These are phyloP conservation scores for Penstemon newberryi DNA, from an alignment of 257 asterid species.

Conservation along the genomic window DNA sequence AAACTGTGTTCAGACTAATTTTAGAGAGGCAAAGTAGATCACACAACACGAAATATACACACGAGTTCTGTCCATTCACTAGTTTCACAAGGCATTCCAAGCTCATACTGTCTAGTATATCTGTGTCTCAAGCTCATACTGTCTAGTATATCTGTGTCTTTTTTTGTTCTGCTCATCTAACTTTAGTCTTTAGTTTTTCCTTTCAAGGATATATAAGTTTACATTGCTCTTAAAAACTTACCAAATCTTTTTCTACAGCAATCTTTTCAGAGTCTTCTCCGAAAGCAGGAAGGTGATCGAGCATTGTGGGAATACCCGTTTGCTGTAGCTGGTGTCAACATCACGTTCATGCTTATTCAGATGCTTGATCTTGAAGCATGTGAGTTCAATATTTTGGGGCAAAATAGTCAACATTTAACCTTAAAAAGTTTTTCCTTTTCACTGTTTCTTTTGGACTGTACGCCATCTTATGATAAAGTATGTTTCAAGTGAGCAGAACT, in stretches of 20 bases:
- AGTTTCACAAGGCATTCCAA: constrained; percentile 14
- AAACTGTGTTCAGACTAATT: too few relatives aligned
- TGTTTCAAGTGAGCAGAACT: too few relatives aligned
- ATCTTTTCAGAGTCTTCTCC: constrained; percentile 97
- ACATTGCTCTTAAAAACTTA: constrained; percentile 26
- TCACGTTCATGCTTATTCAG: constrained; percentile 98
- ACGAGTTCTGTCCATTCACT: neutral
- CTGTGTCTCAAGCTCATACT: neutral
- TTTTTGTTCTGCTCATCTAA: constrained; percentile 14
- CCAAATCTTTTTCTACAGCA: constrained; percentile 46
- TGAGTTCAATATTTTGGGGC: constrained; percentile 21
- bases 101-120: neutral
- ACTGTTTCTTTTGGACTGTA: too few relatives aligned
- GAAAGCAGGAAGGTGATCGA: constrained; percentile 91
- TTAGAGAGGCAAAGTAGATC: too few relatives aligned
- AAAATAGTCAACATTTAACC: too few relatives aligned
- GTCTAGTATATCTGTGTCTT: neutral
- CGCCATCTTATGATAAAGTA: too few relatives aligned
- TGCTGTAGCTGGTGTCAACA: constrained; percentile 99
- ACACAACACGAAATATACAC: too few relatives aligned
- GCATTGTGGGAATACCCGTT: constrained; percentile 98
- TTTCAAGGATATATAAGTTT: neutral
- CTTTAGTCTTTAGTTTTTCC: neutral
- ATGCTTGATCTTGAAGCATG: constrained; percentile 99
- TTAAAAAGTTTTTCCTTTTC: too few relatives aligned